Conservation (phyloP, 441 rosid genomes). For the Croton laevigatus region DNA sequence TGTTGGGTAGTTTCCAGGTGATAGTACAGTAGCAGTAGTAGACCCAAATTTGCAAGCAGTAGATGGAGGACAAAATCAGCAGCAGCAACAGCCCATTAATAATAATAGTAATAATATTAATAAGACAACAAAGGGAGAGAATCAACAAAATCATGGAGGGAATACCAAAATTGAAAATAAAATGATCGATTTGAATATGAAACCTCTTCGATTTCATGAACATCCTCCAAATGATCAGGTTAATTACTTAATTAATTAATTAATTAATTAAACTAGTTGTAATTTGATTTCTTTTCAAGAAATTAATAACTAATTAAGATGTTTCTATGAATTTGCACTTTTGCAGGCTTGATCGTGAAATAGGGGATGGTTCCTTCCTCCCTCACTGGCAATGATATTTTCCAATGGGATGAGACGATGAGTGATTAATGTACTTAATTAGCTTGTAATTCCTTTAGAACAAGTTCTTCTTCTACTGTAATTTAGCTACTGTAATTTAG, state of each 20-base stretch:
- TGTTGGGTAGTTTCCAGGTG: constrained; percentile 63
- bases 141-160: constrained; percentile 31
- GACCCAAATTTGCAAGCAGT: constrained; percentile 30
- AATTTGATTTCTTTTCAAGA: neutral
- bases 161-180: constrained; percentile 31
- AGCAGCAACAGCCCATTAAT: constrained; percentile 23
- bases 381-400: neutral
- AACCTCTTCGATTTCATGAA: constrained; percentile 50
- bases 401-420: neutral
- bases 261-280: neutral
- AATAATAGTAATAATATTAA: constrained; percentile 6
- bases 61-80: constrained; percentile 29
- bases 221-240: constrained; percentile 58
- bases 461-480: neutral
- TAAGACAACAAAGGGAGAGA: neutral
- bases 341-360: neutral
- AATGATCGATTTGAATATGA: constrained; percentile 71
- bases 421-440: neutral
- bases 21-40: constrained; percentile 25
- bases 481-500: too few relatives aligned
- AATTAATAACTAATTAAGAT: neutral
- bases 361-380: neutral
- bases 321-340: neutral
- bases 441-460: neutral
- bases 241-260: neutral